Conservation (phyloP, 768 basidiomycete species). For the Termitomyces sp. region DNA sequence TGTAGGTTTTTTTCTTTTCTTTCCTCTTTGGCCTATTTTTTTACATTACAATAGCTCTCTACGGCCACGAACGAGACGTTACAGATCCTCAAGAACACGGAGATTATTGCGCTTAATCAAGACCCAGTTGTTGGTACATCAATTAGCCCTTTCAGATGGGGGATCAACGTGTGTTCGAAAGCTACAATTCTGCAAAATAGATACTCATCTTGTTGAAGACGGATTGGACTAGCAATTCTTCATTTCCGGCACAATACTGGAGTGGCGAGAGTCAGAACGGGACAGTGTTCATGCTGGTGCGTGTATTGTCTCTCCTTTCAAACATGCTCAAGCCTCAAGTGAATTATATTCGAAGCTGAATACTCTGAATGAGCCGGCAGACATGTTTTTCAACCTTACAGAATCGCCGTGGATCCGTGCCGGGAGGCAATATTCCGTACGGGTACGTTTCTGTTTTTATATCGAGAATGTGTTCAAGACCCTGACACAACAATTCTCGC, state of each 20-base stretch:
- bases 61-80: slow-evolving; percentile 46
- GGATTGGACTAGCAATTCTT: slow-evolving; percentile 35
- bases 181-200: not conserved
- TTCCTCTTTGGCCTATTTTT: not conserved
- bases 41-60: slow-evolving; percentile 28
- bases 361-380: slow-evolving; percentile 47
- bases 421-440: slow-evolving; percentile 55
- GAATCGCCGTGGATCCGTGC: slow-evolving; percentile 67
- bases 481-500: not conserved
- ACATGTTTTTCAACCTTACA: slow-evolving; percentile 57
- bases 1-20: not conserved
- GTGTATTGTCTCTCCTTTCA: slow-evolving; percentile 5
- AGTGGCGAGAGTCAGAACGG: slow-evolving; percentile 60
- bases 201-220: not conserved
- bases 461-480: not conserved
- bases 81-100: slow-evolving; percentile 56
- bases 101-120: slow-evolving; percentile 69
- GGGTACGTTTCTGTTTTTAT: slow-evolving; percentile 32
- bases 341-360: slow-evolving; percentile 39
- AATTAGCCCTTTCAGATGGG: slow-evolving; percentile 69
- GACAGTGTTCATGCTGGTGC: slow-evolving; percentile 62
- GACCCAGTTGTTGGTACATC: slow-evolving; percentile 61
- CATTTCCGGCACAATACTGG: slow-evolving; percentile 63
- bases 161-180: slow-evolving; percentile 45
- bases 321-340: not conserved